Evolutionary conservation across 345 rosid species (phyloP), one percentile per base, ranked within the genome.

Genomic region (Eucalyptus pauciflora): DNA sequence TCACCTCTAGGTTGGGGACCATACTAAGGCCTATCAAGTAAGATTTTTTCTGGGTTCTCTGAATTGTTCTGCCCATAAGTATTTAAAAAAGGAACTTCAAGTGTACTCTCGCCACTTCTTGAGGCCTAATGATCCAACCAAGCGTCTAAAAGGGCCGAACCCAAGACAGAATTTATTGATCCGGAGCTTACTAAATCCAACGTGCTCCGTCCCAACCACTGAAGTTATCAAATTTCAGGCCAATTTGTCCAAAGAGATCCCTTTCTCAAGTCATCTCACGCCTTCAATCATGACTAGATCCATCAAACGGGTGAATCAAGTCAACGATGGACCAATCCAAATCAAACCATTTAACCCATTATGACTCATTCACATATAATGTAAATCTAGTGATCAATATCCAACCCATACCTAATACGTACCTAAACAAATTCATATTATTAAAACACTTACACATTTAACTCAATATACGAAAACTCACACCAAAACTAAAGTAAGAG

Each of bases 301-400:
- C 29, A 56, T 56, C 62, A 56, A 24, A 56, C 1, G 5, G 12
- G 29, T 56, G 10, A 24, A 56, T 24, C 62, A 24, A 56, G 6
- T 56, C 27, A 24, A 56, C 24, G 29, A 56, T 56, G 62, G 12
- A 56, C 62, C 8, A 0, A 56, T 24, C 62, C 62, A 56, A 56
- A 56, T 56, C 10, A 24, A 56, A 22, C 0, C 0, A 56, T 24
- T 56, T 56, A 56, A 56, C 29, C 1, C 29, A 56, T 56, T 2
- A 22, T 56, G 62, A 56, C 29, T 6, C 62, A 56, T 56, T 56
- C 20, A 10, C 13, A 24, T 56, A 10, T 10, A 24, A 56, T 56
- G 1, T 56, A 56, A 56, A 56, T 24, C 62, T 22, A 24, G 29
- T 8, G 13, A 56, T 24, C 3, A 56, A 56, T 24, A 56, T 24